Conservation (phyloP, 2,329 filamentous ascomycete species). For the Calonectria pseudoreteaudii region DNA sequence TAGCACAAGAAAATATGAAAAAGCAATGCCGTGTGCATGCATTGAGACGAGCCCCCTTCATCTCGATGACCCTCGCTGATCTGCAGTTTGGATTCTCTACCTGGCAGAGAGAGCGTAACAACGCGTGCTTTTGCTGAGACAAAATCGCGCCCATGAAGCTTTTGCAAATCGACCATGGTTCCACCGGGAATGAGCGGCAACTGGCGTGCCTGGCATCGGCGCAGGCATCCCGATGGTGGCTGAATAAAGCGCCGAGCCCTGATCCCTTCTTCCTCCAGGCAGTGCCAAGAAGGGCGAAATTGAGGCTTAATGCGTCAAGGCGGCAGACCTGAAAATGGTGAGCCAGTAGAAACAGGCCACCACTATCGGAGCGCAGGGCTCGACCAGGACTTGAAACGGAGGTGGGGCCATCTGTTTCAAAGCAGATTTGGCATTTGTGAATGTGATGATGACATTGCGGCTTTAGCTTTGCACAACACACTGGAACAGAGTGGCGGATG, state of each 20-base stretch:
- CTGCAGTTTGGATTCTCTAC: not conserved
- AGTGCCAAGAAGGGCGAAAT: not conserved
- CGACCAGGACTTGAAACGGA: not conserved
- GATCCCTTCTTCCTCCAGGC: not conserved
- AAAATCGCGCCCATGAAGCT: not conserved
- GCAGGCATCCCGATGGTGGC: not conserved
- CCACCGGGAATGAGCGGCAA: not conserved
- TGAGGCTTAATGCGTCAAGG: not conserved
- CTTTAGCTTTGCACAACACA: not conserved
- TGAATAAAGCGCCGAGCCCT: not conserved
- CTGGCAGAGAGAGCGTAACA: not conserved
- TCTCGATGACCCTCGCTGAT: not conserved
- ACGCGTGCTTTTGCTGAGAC: not conserved
- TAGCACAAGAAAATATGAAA: not conserved
- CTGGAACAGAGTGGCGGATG: not conserved
- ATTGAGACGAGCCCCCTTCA: not conserved
- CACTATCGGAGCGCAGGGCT: not conserved
- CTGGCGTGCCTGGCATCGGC: not conserved
- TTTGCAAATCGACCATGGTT: not conserved
- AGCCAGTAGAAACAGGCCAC: not conserved
- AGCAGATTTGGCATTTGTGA: not conserved
- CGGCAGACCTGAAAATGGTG: not conserved
- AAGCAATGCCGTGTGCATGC: not conserved
- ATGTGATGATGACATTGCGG: not conserved
- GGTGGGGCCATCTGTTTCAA: not conserved